Evolutionary conservation across 2,329 filamentous ascomycete genomes (phyloP).

Genomic region (Cladophialophora psammophila): DNA sequence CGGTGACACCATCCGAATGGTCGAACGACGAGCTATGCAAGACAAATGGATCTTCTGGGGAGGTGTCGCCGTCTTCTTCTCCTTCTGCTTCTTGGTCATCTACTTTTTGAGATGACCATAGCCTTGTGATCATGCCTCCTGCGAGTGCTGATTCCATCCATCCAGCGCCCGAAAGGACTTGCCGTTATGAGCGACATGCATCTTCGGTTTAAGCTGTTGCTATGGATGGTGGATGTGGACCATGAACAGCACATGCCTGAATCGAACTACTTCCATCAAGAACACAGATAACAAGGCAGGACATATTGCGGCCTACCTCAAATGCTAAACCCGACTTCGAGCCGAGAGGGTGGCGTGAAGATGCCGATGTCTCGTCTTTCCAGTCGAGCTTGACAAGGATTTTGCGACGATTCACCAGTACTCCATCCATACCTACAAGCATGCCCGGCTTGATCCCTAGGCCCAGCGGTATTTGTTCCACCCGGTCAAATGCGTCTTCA

Average conservation of each 20-base stretch:
- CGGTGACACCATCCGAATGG: slow-evolving; percentile 96
- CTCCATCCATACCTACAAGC: background rate
- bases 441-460: background rate
- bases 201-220: background rate
- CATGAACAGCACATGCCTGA: background rate
- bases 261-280: background rate
- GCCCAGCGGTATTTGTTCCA: background rate
- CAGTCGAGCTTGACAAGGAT: background rate
- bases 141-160: background rate
- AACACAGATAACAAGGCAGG: background rate
- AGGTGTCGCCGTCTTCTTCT: slow-evolving; percentile 84
- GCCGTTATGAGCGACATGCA: background rate
- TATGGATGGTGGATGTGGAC: background rate
- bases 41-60: slow-evolving; percentile 98
- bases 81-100: slow-evolving; percentile 90
- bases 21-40: slow-evolving; percentile 87
- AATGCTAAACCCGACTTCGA: background rate
- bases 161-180: background rate
- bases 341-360: background rate
- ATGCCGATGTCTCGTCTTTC: background rate
- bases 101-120: slow-evolving; percentile 74
- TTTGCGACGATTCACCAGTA: background rate
- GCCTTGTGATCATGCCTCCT: background rate
- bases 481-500: background rate
- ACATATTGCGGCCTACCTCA: background rate